Evolutionary conservation across 2,329 filamentous ascomycete species (phyloP).

Genomic region (Cercospora sesami): DNA sequence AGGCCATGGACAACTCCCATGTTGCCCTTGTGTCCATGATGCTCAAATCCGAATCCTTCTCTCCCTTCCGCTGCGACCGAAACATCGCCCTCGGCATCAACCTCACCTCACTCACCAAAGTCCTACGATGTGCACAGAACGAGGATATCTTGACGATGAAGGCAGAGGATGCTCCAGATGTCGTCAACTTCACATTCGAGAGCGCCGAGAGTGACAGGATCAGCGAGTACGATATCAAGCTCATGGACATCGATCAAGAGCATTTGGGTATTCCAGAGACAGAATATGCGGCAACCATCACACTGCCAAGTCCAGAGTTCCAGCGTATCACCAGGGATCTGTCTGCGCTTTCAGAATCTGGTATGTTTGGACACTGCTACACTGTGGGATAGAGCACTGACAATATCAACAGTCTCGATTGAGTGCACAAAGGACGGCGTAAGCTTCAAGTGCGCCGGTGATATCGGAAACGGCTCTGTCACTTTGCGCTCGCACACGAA

Average conservation of each 20-base stretch:
- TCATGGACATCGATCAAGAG: conserved; percentile 99
- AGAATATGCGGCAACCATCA: conserved; percentile 91
- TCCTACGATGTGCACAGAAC: conserved; percentile 88
- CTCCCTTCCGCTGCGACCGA: conserved; percentile 94
- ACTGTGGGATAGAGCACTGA: conserved; percentile 28
- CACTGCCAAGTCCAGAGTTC: conserved; percentile 87
- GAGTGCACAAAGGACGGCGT: conserved; percentile 96
- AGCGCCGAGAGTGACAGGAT: conserved; percentile 82
- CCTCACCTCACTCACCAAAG: conserved; percentile 93
- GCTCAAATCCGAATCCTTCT: conserved; percentile 93
- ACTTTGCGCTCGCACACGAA: conserved; percentile 86
- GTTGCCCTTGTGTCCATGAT: conserved; percentile 99
- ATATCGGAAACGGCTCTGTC: conserved; percentile 94
- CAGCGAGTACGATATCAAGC: conserved; percentile 98
- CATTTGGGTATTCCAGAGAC: conserved; percentile 98
- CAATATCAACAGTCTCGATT: conserved; percentile 70
- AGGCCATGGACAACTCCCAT: conserved; percentile 99
- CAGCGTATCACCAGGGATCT: conserved; percentile 92
- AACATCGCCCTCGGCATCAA: conserved; percentile 99
- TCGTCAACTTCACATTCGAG: conserved; percentile 94
- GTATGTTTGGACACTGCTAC: conserved; percentile 55
- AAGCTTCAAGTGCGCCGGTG: conserved; percentile 89
- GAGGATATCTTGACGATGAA: conserved; percentile 95
- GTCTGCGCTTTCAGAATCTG: conserved; percentile 89
- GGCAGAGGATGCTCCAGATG: conserved; percentile 94